Percentiles rank a stretch among this genome's conserved stretches.
phyloP scores from a whole-genome alignment of 2,329 filamentous ascomycete genomes.

The Botryotinia narcissicola region DNA sequence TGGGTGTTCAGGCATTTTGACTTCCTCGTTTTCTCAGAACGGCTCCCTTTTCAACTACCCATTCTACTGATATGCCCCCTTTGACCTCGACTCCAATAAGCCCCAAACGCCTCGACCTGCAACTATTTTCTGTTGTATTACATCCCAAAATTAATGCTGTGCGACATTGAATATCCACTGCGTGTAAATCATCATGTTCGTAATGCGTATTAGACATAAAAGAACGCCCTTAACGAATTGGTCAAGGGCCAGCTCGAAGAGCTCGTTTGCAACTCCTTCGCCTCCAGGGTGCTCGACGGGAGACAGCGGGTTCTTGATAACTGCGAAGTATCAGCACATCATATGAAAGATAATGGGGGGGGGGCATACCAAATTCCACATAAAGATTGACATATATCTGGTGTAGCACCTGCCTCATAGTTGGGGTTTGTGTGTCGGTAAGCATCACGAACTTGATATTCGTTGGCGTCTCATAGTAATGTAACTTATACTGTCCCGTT shows the following conservation, averaged over 20 bases:
- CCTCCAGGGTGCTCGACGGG: conserved; percentile 68
- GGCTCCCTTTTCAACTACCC: background rate
- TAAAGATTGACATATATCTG: conserved; percentile 99
- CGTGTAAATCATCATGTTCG: conserved; percentile 2
- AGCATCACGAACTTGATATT: conserved; percentile 96
- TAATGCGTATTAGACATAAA: conserved; percentile 26
- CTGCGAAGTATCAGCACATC: conserved; percentile 41
- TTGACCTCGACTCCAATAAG: background rate
- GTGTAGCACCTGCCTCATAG: conserved; percentile 90
- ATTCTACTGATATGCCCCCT: background rate
- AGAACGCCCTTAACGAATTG: conserved; percentile 70
- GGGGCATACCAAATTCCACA: conserved; percentile 80
- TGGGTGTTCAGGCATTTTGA: background rate
- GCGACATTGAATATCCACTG: conserved; percentile 2
- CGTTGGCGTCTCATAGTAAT: conserved; percentile 97
- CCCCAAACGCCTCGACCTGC: background rate
- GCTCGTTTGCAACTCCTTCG: conserved; percentile 67
- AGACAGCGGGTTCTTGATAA: conserved; percentile 68
- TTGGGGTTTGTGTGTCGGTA: conserved; percentile 83
- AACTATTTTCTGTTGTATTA: background rate
- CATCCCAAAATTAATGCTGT: background rate
- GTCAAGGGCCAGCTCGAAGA: conserved; percentile 71
- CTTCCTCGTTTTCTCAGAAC: background rate
- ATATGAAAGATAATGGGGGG: conserved; percentile 22
- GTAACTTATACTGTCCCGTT: conserved; percentile 93